phyloP scores from a whole-genome alignment of 2,329 filamentous ascomycete genomes.

The Canariomyces notabilis region DNA sequence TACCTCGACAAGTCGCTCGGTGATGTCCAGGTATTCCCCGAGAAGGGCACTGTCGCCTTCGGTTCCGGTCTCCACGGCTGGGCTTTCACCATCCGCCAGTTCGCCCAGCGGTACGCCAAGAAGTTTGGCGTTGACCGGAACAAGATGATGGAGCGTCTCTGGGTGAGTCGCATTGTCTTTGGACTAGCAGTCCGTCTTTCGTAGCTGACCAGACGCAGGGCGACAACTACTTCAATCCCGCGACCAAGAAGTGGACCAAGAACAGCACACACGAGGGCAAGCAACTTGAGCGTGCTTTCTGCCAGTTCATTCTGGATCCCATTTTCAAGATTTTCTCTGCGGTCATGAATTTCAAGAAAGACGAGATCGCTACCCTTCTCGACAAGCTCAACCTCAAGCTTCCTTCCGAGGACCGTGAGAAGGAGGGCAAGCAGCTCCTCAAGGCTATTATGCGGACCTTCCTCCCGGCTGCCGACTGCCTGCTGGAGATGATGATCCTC shows the following conservation, averaged over 20 bases:
- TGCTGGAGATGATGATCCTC: conserved; percentile 99
- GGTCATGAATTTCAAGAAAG: conserved; percentile 99
- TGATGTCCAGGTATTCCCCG: conserved; percentile 97
- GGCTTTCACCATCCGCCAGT: conserved; percentile 99
- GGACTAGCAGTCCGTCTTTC: conserved; percentile 1
- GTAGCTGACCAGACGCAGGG: conserved; percentile 48
- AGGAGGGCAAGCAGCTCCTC: conserved; percentile 95
- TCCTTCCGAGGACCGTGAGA: conserved; percentile 74
- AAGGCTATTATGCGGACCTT: conserved; percentile 99
- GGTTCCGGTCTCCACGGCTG: conserved; percentile 99
- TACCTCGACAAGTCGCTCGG: conserved; percentile 96
- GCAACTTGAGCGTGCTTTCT: conserved; percentile 95
- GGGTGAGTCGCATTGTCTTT: conserved; percentile 53
- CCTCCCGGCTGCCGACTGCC: conserved; percentile 94
- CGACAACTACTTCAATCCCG: conserved; percentile 99
- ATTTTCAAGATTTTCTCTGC: conserved; percentile 98
- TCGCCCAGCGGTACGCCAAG: conserved; percentile 94
- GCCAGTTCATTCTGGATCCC: conserved; percentile 98
- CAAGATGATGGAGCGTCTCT: conserved; percentile 99
- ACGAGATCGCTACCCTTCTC: conserved; percentile 76
- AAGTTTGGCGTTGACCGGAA: conserved; percentile 99
- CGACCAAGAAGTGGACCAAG: conserved; percentile 99
- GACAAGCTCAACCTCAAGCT: conserved; percentile 97
- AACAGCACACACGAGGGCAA: conserved; percentile 76
- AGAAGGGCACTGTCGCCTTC: conserved; percentile 97